Evolutionary conservation across 495 filamentous ascomycete genomes (phyloP).

Genomic region (Neurospora discreta): DNA sequence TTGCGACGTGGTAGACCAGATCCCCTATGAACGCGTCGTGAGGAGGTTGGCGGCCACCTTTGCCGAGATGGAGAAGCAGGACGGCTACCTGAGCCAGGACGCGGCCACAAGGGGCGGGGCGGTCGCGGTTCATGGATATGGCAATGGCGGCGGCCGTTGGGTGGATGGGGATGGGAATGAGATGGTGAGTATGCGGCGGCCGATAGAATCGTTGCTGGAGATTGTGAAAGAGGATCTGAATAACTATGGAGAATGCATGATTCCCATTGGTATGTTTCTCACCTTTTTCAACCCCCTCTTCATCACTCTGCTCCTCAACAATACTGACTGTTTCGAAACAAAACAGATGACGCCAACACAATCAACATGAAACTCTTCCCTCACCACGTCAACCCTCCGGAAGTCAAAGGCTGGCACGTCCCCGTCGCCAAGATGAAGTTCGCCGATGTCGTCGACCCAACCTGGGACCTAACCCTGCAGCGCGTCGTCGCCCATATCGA

Average conservation of each 20-base stretch:
- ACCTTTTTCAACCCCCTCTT: neutral
- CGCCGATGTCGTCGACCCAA: constrained; percentile 57
- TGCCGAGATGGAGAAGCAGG: constrained; percentile 79
- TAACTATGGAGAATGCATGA: constrained; percentile 97
- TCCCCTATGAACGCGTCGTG: constrained; percentile 69
- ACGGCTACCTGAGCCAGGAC: constrained; percentile 57
- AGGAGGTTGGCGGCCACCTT: constrained; percentile 75
- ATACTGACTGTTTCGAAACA: neutral
- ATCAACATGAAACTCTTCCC: constrained; percentile 95
- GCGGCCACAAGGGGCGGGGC: constrained; percentile 4
- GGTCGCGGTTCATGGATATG: constrained; percentile 16
- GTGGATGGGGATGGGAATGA: neutral
- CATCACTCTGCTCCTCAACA: neutral
- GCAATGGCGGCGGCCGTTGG: constrained; percentile 20
- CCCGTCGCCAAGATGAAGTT: constrained; percentile 81
- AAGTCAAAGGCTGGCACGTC: constrained; percentile 77
- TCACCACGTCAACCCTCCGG: constrained; percentile 62
- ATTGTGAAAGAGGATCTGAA: constrained; percentile 91
- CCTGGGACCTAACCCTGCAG: constrained; percentile 86
- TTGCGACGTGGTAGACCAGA: constrained; percentile 49
- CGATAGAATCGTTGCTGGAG: constrained; percentile 76
- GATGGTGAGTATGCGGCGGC: constrained; percentile 25
- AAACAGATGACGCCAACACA: constrained; percentile 76
- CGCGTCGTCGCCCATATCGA: constrained; percentile 75
- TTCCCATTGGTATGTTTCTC: constrained; percentile 60